A percentile compares a stretch with the other conserved stretches of the same genome.
These are phyloP conservation scores for Podaxis pistillaris DNA, from an alignment of 768 basidiomycete genomes.

Conservation along the genomic window DNA sequence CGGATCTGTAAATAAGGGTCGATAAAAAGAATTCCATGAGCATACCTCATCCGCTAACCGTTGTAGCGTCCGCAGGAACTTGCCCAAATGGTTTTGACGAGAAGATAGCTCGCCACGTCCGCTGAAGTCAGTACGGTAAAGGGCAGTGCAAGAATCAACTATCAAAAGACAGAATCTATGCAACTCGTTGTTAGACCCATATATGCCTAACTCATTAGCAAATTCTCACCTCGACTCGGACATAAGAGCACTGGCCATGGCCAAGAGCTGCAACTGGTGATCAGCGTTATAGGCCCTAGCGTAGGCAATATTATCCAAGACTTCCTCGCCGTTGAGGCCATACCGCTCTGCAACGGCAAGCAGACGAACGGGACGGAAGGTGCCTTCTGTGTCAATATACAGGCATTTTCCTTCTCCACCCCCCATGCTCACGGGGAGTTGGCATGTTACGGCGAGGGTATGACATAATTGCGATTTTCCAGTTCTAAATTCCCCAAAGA, in stretches of 20 bases:
- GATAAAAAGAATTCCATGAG: constrained; percentile 13
- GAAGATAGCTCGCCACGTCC: constrained; percentile 95
- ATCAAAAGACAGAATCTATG: constrained; percentile 91
- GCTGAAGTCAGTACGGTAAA: constrained; percentile 94
- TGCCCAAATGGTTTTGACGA: constrained; percentile 93
- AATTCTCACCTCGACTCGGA: constrained; percentile 85
- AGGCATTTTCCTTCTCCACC: constrained; percentile 99
- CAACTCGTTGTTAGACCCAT: constrained; percentile 10
- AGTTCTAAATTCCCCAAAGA: constrained; percentile 98
- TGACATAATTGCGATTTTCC: constrained; percentile 99
- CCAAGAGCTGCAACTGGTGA: constrained; percentile 88
- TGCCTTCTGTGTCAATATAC: constrained; percentile 99
- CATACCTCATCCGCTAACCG: constrained; percentile 92
- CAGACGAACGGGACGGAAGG: constrained; percentile 94
- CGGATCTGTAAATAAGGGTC: constrained; percentile 14
- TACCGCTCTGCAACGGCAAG: constrained; percentile 94
- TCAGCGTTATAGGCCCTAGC: constrained; percentile 98
- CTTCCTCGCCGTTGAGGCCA: constrained; percentile 97
- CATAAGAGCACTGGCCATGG: constrained; percentile 97
- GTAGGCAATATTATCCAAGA: constrained; percentile 97
- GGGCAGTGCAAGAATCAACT: constrained; percentile 93
- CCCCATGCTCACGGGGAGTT: constrained; percentile 95
- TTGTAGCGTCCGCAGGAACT: constrained; percentile 90
- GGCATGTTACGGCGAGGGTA: constrained; percentile 96
- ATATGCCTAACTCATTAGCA: constrained; percentile 1